Percentiles rank a stretch among this genome's conserved stretches.
These are phyloP conservation scores for Saccharomycopsis javanensis DNA, from an alignment of 805 yeast genomes.

Conservation along the genomic window DNA sequence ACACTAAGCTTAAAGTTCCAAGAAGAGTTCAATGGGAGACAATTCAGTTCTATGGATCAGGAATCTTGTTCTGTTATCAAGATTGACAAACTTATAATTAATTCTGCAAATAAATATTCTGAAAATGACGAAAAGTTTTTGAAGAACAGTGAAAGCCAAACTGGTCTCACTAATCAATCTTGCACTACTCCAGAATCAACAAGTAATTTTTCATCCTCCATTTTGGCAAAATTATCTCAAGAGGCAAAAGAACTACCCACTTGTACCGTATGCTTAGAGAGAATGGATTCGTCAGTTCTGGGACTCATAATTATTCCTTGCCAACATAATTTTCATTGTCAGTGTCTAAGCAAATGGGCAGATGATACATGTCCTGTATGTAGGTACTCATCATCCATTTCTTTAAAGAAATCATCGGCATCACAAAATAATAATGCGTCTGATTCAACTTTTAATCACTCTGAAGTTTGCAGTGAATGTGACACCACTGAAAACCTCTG, in stretches of 20 bases:
- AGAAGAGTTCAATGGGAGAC: slow-evolving; percentile 55
- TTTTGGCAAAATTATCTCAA: slow-evolving; percentile 20
- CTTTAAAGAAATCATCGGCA: neutral
- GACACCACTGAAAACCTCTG: slow-evolving; percentile 55
- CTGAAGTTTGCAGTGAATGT: slow-evolving; percentile 44
- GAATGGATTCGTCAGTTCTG: slow-evolving; percentile 72
- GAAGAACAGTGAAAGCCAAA: too few relatives aligned
- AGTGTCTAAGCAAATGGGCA: slow-evolving; percentile 78
- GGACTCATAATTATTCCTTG: slow-evolving; percentile 85
- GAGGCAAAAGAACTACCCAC: slow-evolving; percentile 60
- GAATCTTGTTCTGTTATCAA: slow-evolving; percentile 72
- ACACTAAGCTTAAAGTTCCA: slow-evolving; percentile 53
- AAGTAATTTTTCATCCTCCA: slow-evolving; percentile 36
- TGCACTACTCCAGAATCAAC: slow-evolving; percentile 54
- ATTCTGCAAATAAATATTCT: slow-evolving; percentile 22
- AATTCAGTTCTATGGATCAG: slow-evolving; percentile 81
- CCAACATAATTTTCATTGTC: slow-evolving; percentile 89
- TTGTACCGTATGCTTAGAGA: slow-evolving; percentile 86
- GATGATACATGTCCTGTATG: slow-evolving; percentile 91
- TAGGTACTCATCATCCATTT: slow-evolving; percentile 49
- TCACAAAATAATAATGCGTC: neutral
- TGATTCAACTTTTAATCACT: neutral
- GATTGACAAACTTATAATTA: slow-evolving; percentile 49
- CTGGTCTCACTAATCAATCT: too few relatives aligned
- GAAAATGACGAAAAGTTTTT: too few relatives aligned